Base-by-base conservation (phyloP, 2,329 filamentous ascomycete genomes). In the Fusarium falciforme region DNA sequence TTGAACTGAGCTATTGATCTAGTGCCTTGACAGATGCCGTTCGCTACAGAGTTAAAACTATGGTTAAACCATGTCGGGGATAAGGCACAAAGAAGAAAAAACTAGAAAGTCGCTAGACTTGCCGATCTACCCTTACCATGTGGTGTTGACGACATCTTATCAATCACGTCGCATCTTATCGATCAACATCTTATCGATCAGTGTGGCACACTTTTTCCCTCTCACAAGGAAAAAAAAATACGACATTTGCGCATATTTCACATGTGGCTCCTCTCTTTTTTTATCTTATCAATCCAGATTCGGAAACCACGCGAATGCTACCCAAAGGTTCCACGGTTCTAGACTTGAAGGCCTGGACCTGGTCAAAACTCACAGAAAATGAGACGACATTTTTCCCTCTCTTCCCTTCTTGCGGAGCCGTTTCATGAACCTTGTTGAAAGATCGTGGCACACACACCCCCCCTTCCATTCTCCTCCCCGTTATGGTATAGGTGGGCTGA, bases 131-230 rank as follows among this genome's bases (percentile, higher is more conserved):
- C 29, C 20, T 36, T 54, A 54, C 27, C 29, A 22, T 36, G 47
- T 36, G 36, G 55, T 25, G 33, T 29, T 44, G 61, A 58, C 36
- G 22, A 5, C 31, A 72, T 68, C 71, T 70, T 72, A 76, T 68
- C 67, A 71, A 70, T 70, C 60, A 52, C 14, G 55, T 44, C 35
- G 40, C 54, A 67, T 68, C 70, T 72, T 71, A 72, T 73, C 70
- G 52, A 73, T 73, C 71, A 66, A 38, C 44, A 67, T 64, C 66
- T 71, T 71, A 66, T 66, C 66, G 58, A 66, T 63, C 66, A 52
- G 31, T 27, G 38, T 31, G 29, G 27, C 55, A 58, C 33, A 52
- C 59, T 42, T 42, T 42, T 42, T 40, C 2, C 9, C 22, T 14
- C 31, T 7, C 38, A 33, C 27, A 49, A 33, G 33, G 33, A 36